phyloP scores from a whole-genome alignment of 805 yeast genomes.

The Candida vartiovaarae region DNA sequence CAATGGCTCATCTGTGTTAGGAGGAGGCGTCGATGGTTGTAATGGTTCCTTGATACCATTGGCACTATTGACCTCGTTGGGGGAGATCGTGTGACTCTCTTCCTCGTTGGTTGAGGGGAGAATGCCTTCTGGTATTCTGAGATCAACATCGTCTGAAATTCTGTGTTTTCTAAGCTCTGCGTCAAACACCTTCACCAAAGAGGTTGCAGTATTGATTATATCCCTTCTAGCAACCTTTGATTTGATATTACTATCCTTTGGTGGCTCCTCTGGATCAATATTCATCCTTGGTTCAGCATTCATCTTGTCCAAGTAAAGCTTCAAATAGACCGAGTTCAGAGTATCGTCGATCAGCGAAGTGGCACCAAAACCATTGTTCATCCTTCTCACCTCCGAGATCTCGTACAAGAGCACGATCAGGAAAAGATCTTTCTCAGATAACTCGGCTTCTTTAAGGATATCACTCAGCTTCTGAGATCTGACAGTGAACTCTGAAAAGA shows the following conservation, averaged over 20 bases:
- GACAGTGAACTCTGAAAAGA: slow-evolving; percentile 36
- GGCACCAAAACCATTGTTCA: slow-evolving; percentile 78
- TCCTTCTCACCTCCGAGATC: slow-evolving; percentile 52
- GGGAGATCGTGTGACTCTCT: no score
- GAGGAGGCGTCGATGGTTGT: no score
- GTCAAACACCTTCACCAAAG: slow-evolving; percentile 15
- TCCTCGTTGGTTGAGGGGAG: no score
- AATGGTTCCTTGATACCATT: neutral
- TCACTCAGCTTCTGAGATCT: slow-evolving; percentile 29
- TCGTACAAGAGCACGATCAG: slow-evolving; percentile 41
- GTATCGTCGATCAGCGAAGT: slow-evolving; percentile 72
- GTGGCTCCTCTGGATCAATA: neutral
- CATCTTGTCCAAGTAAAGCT: slow-evolving; percentile 29
- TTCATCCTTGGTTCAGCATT: neutral
- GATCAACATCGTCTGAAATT: slow-evolving; percentile 7
- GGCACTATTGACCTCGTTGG: neutral
- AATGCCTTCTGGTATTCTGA: slow-evolving; percentile 1
- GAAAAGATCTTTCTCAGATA: slow-evolving; percentile 32
- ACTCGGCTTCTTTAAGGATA: slow-evolving; percentile 23
- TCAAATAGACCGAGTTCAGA: slow-evolving; percentile 52
- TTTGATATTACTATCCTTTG: slow-evolving; percentile 23
- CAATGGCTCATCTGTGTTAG: no score
- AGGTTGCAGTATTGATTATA: slow-evolving; percentile 30
- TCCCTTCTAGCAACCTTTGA: slow-evolving; percentile 43
- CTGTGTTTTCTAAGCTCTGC: slow-evolving; percentile 6